Evolutionary conservation across 2,329 filamentous ascomycete genomes (phyloP).

Genomic region (Scedosporium aurantiacum): DNA sequence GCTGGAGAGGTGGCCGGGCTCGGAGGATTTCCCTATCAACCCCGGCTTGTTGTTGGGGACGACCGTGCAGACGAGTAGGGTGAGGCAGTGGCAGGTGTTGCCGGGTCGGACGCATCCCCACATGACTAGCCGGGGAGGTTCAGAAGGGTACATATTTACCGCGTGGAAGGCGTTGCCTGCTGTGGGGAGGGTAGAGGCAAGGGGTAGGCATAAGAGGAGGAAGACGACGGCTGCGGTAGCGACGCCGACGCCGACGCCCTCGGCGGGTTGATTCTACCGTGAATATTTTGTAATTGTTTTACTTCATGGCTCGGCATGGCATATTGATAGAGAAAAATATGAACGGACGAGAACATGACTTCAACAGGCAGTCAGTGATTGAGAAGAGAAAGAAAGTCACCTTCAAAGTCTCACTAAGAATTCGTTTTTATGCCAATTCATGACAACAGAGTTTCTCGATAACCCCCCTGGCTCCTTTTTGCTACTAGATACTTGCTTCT

Average conservation of each 20-base stretch:
- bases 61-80: slow-evolving; percentile 68
- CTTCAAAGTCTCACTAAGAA: neutral
- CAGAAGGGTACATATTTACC: slow-evolving; percentile 85
- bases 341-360: neutral
- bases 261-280: neutral
- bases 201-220: slow-evolving; percentile 66
- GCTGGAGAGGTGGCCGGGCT: slow-evolving; percentile 46
- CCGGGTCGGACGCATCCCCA: slow-evolving; percentile 85
- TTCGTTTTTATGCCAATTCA: neutral
- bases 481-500: neutral
- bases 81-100: slow-evolving; percentile 78
- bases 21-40: slow-evolving; percentile 74
- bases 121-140: slow-evolving; percentile 81
- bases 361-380: neutral
- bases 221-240: slow-evolving; percentile 29
- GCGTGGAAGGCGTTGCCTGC: slow-evolving; percentile 71
- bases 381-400: neutral
- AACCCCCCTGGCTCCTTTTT: neutral
- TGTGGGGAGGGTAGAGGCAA: slow-evolving; percentile 68
- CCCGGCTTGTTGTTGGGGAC: slow-evolving; percentile 73
- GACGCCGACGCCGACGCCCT: neutral
- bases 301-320: neutral
- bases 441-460: neutral
- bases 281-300: neutral
- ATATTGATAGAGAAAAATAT: neutral